Evolutionary conservation across 768 basidiomycete genomes (phyloP).

Genomic region (Agrocybe chaxingu): DNA sequence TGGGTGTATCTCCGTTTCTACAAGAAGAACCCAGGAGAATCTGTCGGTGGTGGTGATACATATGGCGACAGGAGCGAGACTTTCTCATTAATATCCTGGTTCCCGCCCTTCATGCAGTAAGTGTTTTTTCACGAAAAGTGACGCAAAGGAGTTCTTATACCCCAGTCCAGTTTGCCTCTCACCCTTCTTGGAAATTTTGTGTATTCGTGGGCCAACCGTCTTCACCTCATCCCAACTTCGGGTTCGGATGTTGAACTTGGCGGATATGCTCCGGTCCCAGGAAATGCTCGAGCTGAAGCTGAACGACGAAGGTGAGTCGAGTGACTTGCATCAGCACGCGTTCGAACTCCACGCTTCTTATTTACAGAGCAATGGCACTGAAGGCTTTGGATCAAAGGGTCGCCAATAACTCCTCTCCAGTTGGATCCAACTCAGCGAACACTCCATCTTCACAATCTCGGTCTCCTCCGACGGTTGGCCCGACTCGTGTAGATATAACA

Average conservation of each 20-base stretch:
- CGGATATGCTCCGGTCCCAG: conserved; percentile 72
- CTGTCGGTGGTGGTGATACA: conserved; percentile 56
- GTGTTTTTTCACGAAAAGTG: conserved; percentile 24
- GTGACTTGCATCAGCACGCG: not conserved
- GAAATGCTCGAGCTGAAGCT: conserved; percentile 91
- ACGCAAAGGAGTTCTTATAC: conserved; percentile 4
- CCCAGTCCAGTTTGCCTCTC: conserved; percentile 59
- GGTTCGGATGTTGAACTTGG: conserved; percentile 69
- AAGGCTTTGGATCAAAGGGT: conserved; percentile 95
- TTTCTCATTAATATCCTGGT: conserved; percentile 93
- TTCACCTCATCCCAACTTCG: conserved; percentile 72
- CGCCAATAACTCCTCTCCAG: conserved; percentile 57
- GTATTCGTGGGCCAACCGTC: conserved; percentile 59
- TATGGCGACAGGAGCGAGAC: conserved; percentile 97
- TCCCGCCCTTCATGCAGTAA: conserved; percentile 93
- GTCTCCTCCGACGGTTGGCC: conserved; percentile 28
- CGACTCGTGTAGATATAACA: conserved; percentile 25
- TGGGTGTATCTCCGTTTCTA: conserved; percentile 98
- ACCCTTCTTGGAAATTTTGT: conserved; percentile 64
- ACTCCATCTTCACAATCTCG: conserved; percentile 20
- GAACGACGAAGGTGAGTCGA: conserved; percentile 81
- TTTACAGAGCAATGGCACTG: conserved; percentile 82
- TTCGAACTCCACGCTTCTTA: conserved; percentile 4
- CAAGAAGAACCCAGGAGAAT: conserved; percentile 77
- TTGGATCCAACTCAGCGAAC: conserved; percentile 32